A percentile compares a stretch with the other conserved stretches of the same genome.
Conservation (phyloP, 2,329 filamentous ascomycete genomes). For the Periconia digitata region DNA sequence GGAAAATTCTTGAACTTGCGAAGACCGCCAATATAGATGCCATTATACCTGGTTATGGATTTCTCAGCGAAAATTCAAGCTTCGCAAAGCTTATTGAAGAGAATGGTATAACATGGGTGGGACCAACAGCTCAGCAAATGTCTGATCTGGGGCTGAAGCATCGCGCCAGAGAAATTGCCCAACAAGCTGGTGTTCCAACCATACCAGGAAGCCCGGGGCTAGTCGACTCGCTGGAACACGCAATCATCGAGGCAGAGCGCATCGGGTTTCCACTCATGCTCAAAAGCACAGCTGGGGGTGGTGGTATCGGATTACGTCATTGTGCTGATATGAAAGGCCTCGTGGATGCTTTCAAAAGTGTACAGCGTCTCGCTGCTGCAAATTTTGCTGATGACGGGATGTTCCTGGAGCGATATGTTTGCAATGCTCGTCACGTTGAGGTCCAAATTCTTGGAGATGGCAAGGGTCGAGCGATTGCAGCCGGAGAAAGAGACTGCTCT, state of each 20-base stretch:
- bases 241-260: background rate
- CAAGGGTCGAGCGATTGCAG: slow-evolving; percentile 53
- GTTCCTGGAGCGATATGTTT: no score
- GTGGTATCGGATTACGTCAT: slow-evolving; percentile 64
- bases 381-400: no score
- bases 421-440: slow-evolving; percentile 62
- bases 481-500: slow-evolving; percentile 64
- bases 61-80: slow-evolving; percentile 60
- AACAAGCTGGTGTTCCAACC: no score
- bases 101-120: slow-evolving; percentile 53
- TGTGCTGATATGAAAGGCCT: no score
- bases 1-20: no score
- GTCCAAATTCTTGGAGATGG: slow-evolving; percentile 63
- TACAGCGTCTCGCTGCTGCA: no score
- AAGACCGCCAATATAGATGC: slow-evolving; percentile 57
- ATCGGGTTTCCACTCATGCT: slow-evolving; percentile 63
- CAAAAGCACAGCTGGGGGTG: slow-evolving; percentile 66
- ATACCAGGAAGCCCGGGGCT: no score
- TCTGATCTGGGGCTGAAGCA: no score
- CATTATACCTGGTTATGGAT: slow-evolving; percentile 63
- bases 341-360: no score
- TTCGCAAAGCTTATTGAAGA: slow-evolving; percentile 54
- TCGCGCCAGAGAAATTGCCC: no score
- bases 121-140: no score
- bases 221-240: background rate